Evolutionary conservation across 2,329 filamentous ascomycete genomes (phyloP), one percentile per base, ranked within the genome.

Genomic region (Neoarthrinium moseri): DNA sequence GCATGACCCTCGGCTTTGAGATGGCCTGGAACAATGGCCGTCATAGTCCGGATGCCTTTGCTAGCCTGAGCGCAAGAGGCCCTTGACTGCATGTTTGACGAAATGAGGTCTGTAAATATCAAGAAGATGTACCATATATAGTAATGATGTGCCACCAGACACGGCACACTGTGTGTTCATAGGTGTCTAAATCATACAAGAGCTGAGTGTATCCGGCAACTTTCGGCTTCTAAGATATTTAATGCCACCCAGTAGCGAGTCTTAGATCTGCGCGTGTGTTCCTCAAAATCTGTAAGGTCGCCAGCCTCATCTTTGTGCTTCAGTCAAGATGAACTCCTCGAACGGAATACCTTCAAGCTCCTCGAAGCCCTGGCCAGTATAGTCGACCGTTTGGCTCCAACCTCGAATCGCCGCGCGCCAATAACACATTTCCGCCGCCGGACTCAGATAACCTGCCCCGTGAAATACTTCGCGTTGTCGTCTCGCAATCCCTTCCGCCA

Each of bases 41-140:
- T 33, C 87, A 91, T 59, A 90, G 86, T 56, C 87, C 87, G 4
- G 87, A 91, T 65, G 87, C 87, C 12, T 91, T 91, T 73, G 82
- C 87, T 3, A 87, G 84, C 41, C 70, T 91, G 52, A 89, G 86
- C 57, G 81, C 86, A 43, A 71, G 78, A 53, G 75, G 78, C 57
- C 67, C 62, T 59, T 75, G 56, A 68, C 59, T 46, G 63, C 52
- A 67, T 49, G 48, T 20, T 20, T 40, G 30, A 40, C 29, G 17
- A 18, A 10, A 34, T 30, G 15, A 33, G 45, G 35, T 44, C 34
- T n/a, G 40, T 56, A 49, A 54, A 54, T 52, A 54, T 43, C 22
- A 52, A 48, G 47, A 51, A 47, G 50, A 48, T 47, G 38, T 55
- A 56, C 37, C 22, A 38, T 40, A 40, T 24, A 38, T 40, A 40